Conservation (phyloP, 1,284 basidiomycete species). For the Moniliophthora roreri region DNA sequence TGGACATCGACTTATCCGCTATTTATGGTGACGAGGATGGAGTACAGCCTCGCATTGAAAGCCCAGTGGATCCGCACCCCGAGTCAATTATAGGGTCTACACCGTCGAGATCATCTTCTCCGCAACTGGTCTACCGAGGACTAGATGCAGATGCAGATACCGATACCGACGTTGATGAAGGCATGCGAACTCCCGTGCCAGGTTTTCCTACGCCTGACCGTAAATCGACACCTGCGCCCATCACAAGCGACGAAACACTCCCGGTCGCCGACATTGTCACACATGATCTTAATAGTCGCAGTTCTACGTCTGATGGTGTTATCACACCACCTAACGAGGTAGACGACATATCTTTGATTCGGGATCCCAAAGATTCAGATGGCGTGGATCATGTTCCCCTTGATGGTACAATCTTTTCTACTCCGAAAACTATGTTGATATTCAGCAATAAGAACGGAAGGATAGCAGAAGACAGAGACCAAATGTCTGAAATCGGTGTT, state of each 20-base stretch:
- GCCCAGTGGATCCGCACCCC: too few relatives aligned
- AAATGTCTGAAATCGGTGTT: background rate
- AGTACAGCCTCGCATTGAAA: background rate
- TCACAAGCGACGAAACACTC: background rate
- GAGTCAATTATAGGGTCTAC: too few relatives aligned
- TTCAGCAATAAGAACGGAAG: background rate
- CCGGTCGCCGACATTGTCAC: background rate
- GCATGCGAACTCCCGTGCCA: background rate
- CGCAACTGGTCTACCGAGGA: background rate
- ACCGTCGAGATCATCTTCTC: background rate
- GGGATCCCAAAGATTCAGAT: background rate
- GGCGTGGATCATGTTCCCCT: background rate
- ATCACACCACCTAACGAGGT: conserved; percentile 3
- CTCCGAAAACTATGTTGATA: background rate
- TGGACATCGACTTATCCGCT: conserved; percentile 21
- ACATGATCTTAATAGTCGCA: background rate
- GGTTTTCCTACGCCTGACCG: too few relatives aligned
- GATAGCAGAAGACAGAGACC: too few relatives aligned
- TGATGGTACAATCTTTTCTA: background rate
- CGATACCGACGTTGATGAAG: background rate
- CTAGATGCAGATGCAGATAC: background rate
- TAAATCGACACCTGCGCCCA: background rate
- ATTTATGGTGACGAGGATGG: conserved; percentile 19
- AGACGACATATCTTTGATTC: background rate
- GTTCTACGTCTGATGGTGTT: background rate